phyloP scores from a whole-genome alignment of 169 alveolate species.

The Plasmodium reichenowi region DNA sequence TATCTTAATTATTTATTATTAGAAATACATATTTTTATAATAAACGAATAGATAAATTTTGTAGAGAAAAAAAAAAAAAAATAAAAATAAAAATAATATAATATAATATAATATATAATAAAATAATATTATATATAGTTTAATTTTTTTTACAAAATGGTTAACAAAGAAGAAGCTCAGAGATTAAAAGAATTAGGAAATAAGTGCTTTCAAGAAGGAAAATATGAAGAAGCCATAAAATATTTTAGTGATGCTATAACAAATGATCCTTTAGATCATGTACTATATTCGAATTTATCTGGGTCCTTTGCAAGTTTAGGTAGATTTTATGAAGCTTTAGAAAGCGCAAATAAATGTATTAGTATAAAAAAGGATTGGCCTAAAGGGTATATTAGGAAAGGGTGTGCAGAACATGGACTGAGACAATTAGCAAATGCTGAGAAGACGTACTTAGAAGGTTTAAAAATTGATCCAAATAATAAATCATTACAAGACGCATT shows the following conservation, averaged over 20 bases:
- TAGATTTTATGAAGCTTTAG: conserved; percentile 92
- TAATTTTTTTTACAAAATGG: conserved; percentile 8
- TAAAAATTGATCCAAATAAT: conserved; percentile 92
- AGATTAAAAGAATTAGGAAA: conserved; percentile 93
- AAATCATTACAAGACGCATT: conserved; percentile 89
- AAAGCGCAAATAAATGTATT: conserved; percentile 94
- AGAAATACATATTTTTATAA: no score
- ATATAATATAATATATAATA: no score
- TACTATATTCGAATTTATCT: conserved; percentile 94
- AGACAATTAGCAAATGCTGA: conserved; percentile 90
- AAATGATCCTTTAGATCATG: conserved; percentile 92
- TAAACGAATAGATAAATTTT: no score
- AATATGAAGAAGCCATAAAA: conserved; percentile 92
- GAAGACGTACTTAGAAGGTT: conserved; percentile 90
- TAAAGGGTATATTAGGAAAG: conserved; percentile 94
- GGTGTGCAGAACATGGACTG: conserved; percentile 90
- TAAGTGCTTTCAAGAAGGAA: conserved; percentile 93
- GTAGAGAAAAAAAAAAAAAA: no score
- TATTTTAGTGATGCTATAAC: conserved; percentile 94
- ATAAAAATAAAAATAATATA: no score
- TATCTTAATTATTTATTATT: no score
- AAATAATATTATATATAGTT: no score
- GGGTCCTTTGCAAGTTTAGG: conserved; percentile 93
- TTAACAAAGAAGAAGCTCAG: conserved; percentile 84
- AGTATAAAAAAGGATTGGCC: conserved; percentile 94